Conservation (phyloP, 192 early-diverging fungal genomes). For the Neocallimastix lanati region DNA sequence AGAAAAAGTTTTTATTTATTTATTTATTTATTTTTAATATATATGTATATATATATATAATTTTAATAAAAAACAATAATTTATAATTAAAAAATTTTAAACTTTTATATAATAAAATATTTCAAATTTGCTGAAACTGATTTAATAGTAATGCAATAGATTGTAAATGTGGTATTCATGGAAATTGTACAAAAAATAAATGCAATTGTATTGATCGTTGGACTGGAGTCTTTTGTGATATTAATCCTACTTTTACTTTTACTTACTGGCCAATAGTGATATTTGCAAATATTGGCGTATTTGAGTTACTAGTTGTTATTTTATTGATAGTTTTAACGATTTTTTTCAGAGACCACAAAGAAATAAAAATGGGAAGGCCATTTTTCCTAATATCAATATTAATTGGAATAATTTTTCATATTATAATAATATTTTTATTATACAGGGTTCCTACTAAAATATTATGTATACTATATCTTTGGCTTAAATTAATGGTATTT, state of each 20-base stretch:
- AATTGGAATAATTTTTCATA: background rate
- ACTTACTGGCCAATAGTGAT: background rate
- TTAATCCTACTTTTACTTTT: background rate
- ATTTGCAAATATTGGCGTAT: background rate
- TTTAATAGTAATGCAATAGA: no score
- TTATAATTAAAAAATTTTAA: no score
- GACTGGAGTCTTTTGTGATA: background rate
- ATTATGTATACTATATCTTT: background rate
- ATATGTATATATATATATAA: no score
- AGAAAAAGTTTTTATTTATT: no score
- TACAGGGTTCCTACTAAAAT: background rate
- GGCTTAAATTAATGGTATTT: background rate
- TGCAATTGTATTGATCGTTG: no score
- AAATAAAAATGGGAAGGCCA: background rate
- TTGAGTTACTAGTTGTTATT: background rate
- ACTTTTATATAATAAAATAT: no score
- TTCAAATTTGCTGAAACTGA: no score
- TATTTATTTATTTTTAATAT: no score
- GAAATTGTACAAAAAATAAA: no score
- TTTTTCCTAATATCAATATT: background rate
- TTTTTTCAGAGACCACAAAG: background rate
- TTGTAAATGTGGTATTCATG: no score
- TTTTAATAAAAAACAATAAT: no score
- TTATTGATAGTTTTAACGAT: background rate
- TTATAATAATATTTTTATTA: background rate